Evolutionary conservation across 78 protist genomes (phyloP).

Genomic region (Capsaspora owczarzaki): DNA sequence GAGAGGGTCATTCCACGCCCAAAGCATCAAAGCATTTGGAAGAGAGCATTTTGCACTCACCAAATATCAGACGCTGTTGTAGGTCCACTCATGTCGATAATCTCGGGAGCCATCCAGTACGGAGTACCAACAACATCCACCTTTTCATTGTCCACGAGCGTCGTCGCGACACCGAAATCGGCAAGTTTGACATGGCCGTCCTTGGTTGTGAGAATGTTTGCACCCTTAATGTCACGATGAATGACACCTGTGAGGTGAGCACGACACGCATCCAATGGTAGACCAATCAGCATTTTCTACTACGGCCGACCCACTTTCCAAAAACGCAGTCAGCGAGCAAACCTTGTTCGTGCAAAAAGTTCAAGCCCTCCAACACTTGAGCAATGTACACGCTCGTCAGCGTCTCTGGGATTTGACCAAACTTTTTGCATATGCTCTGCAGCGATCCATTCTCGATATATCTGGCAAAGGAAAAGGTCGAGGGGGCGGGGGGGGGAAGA

Average conservation of each 20-base stretch:
- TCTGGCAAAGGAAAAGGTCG: slow-evolving; percentile 1
- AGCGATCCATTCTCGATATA: slow-evolving; percentile 88
- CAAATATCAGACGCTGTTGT: slow-evolving; percentile 87
- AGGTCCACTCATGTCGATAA: slow-evolving; percentile 76
- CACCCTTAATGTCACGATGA: slow-evolving; percentile 29
- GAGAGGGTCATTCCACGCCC: no score
- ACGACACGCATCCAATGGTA: no score
- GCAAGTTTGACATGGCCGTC: slow-evolving; percentile 25
- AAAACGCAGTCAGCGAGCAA: no score
- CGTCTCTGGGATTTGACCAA: slow-evolving; percentile 85
- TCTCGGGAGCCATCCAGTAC: slow-evolving; percentile 98
- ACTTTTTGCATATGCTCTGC: slow-evolving; percentile 47
- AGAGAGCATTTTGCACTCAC: no score
- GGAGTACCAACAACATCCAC: slow-evolving; percentile 89
- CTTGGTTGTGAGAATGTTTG: slow-evolving; percentile 33
- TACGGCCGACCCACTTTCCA: no score
- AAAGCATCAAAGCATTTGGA: no score
- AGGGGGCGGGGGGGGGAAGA: not conserved
- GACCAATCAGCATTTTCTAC: no score
- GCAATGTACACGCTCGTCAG: slow-evolving; percentile 63
- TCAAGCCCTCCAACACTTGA: slow-evolving; percentile 78
- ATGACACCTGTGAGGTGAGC: no score
- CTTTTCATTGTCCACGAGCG: slow-evolving; percentile 44
- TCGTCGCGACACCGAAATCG: slow-evolving; percentile 42
- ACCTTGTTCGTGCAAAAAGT: slow-evolving; percentile 82